Evolutionary conservation across 495 filamentous ascomycete species (phyloP), one percentile per base, ranked within the genome.

Genomic region (Monascus purpureus): DNA sequence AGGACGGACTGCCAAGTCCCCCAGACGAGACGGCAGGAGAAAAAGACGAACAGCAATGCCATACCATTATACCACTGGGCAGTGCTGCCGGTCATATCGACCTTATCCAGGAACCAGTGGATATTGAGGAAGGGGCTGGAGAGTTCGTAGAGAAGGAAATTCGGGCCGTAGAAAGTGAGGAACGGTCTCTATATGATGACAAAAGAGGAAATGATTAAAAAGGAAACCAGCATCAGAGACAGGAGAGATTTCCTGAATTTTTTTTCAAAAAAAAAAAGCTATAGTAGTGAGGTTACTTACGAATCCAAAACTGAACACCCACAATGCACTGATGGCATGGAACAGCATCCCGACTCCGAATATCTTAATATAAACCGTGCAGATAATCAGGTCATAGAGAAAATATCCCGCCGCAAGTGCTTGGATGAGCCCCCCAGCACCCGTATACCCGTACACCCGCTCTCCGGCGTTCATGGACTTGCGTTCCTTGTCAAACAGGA

Each of bases 21-120:
- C 80, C 86, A 99, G 42, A 92, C 59, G 8, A 99, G 68, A 34
- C 90, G 84, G 53, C 83, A 92, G 53, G 53, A 69, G 64, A 93
- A 90, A 65, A 99, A 99, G 28, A 72, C 75, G 24, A 35, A 45
- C 29, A 63, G 57, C 3, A 63, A 48, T 37, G 68, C 41, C 51
- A 88, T 73, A 45, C 86, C 86, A 53, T 95, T 95, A 57, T 87
- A 81, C 45, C 88, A 75, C 57, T 95, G 86, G 28, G 70, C 40
- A 11, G 54, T 65, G 38, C 80, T 80, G 31, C 90, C 90, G 14
- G 92, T 99, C 70, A 93, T 78, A 52, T 81, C 75, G 46, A 95
- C 67, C 61, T 99, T 99, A 64, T 99, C 90, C 49, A 80, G 87
- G 70, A 99, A 96, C 90, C 90, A 99, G 68, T 99, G 90, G 58